Percentiles rank a stretch among this genome's conserved stretches.
phyloP scores from a whole-genome alignment of 345 rosid species.

The Gossypium raimondii region DNA sequence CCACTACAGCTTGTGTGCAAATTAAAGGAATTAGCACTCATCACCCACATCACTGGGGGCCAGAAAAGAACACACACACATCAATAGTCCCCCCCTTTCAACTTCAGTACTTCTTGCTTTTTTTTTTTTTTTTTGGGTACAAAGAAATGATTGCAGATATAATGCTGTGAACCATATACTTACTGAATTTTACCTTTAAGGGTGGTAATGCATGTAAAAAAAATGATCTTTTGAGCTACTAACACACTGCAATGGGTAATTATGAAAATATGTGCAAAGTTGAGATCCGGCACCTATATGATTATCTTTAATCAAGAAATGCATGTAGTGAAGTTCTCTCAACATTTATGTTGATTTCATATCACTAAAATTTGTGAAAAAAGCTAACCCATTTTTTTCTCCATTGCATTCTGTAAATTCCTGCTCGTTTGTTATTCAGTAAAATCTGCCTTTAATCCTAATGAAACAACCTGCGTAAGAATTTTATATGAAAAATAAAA shows the following conservation, averaged over 20 bases:
- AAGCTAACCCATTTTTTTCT: background rate
- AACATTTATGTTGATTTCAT: background rate
- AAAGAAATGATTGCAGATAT: background rate
- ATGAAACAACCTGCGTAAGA: background rate
- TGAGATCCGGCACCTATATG: background rate
- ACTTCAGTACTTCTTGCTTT: conserved; percentile 6
- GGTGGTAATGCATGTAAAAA: too few relatives aligned
- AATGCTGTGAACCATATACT: background rate
- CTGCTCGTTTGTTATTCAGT: background rate
- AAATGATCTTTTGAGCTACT: too few relatives aligned
- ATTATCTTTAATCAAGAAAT: background rate
- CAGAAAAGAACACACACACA: conserved; percentile 14
- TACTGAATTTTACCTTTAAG: background rate
- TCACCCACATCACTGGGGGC: conserved; percentile 26
- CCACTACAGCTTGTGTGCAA: conserved; percentile 17
- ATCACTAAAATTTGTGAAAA: background rate
- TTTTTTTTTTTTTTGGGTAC: background rate
- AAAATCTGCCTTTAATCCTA: background rate
- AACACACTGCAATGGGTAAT: background rate
- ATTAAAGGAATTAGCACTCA: conserved; percentile 28
- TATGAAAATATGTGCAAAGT: background rate
- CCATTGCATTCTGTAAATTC: background rate
- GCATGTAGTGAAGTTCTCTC: background rate
- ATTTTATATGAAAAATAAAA: background rate
- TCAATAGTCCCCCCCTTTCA: background rate